phyloP scores from a whole-genome alignment of 768 basidiomycete genomes.

The Hygrophoropsis aurantiaca region DNA sequence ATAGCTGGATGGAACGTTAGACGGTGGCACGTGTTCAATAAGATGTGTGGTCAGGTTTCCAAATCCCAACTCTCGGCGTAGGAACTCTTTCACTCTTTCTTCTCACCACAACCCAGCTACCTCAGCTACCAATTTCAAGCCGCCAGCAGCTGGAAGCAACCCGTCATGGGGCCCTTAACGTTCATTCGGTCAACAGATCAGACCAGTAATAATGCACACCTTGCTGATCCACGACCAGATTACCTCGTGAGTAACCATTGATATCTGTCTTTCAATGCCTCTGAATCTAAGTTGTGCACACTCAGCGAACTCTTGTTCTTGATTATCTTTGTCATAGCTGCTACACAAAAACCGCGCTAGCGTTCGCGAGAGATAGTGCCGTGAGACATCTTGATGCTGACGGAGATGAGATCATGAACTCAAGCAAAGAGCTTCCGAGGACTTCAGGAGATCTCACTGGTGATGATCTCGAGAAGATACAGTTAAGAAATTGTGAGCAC shows the following conservation, averaged over 20 bases:
- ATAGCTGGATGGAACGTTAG: too few relatives aligned
- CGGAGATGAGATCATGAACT: conserved; percentile 58
- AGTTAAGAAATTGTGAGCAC: conserved; percentile 55
- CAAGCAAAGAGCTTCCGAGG: conserved; percentile 18
- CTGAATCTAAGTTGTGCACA: not conserved
- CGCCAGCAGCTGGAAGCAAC: too few relatives aligned
- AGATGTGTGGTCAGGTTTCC: too few relatives aligned
- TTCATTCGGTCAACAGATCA: not conserved
- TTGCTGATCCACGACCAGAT: conserved; percentile 39
- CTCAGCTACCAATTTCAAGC: too few relatives aligned
- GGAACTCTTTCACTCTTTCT: not conserved
- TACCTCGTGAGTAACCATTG: conserved; percentile 44
- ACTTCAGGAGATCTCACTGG: conserved; percentile 31
- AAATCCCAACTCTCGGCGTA: not conserved
- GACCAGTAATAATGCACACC: conserved; percentile 14
- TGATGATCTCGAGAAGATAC: conserved; percentile 43
- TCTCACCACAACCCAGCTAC: too few relatives aligned
- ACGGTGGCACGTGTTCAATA: too few relatives aligned
- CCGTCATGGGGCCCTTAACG: too few relatives aligned
- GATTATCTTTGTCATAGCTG: conserved; percentile 78
- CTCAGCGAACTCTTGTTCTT: conserved; percentile 66
- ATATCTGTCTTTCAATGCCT: too few relatives aligned
- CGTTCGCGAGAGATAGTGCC: conserved; percentile 63
- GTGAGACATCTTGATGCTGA: conserved; percentile 66
- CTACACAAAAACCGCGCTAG: conserved; percentile 68